These are phyloP conservation scores for Podaxis mareebaensis DNA, from an alignment of 768 basidiomycete species.

Conservation along the genomic window DNA sequence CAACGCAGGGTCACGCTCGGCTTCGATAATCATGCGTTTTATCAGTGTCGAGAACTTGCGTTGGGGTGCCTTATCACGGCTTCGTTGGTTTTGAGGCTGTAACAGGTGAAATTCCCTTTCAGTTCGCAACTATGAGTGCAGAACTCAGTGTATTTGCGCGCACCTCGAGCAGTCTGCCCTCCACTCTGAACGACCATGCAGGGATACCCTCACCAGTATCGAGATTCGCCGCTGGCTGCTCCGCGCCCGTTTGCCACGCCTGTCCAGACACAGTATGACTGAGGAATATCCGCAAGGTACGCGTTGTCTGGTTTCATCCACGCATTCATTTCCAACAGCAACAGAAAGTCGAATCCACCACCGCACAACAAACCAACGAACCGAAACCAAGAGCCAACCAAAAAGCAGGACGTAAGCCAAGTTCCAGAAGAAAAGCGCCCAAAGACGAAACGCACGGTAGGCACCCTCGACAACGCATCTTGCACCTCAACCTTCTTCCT, in stretches of 20 bases:
- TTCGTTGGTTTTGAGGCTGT: conserved; percentile 61
- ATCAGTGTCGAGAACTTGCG: conserved; percentile 87
- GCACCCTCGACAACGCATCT: conserved; percentile 76
- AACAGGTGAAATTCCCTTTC: conserved; percentile 3
- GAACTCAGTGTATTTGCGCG: conserved; percentile 20
- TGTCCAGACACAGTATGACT: conserved; percentile 88
- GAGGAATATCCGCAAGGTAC: conserved; percentile 83
- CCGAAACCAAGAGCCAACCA: not conserved
- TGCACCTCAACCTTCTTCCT: conserved; percentile 90
- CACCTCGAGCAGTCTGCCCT: conserved; percentile 85
- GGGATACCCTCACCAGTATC: conserved; percentile 90
- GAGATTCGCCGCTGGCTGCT: conserved; percentile 49
- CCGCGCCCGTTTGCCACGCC: conserved; percentile 72
- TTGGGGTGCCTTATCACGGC: conserved; percentile 58
- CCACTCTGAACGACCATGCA: conserved; percentile 85
- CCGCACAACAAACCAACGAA: too few relatives aligned
- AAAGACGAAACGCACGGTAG: conserved; percentile 49
- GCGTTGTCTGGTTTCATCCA: conserved; percentile 56
- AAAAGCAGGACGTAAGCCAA: not conserved
- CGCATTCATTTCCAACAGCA: not conserved
- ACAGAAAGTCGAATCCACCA: not conserved
- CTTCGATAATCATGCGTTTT: conserved; percentile 81
- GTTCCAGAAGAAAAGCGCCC: not conserved
- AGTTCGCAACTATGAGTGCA: not conserved
- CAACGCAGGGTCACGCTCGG: conserved; percentile 79